Evolutionary conservation across 2,329 filamentous ascomycete species (phyloP).

Genomic region (Claviceps citrina): DNA sequence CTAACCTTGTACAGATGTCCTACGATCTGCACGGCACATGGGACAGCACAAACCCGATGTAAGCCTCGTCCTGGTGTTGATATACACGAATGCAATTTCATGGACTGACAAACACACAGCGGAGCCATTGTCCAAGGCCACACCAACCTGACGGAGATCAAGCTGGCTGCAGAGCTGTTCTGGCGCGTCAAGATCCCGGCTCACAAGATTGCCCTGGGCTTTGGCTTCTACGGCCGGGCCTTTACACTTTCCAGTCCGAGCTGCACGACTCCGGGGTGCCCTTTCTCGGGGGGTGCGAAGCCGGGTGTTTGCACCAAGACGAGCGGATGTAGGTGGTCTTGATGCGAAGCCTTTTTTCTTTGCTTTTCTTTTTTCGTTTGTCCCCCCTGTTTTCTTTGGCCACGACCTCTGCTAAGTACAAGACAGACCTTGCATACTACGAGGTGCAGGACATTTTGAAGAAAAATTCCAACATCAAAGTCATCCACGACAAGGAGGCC

Average conservation of each 20-base stretch:
- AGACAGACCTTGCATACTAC: constrained; percentile 8
- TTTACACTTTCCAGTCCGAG: constrained; percentile 9
- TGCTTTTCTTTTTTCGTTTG: no score
- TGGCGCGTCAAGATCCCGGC: constrained; percentile 27
- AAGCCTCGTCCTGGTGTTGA: not conserved
- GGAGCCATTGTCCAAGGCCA: constrained; percentile 13
- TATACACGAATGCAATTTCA: no score
- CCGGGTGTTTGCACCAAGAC: constrained; percentile 8
- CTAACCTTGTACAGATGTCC: constrained; percentile 14
- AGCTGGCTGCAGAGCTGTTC: constrained; percentile 23
- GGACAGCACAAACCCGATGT: constrained; percentile 19
- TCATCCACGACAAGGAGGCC: constrained; percentile 8
- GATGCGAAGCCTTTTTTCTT: not conserved
- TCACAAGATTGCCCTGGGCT: constrained; percentile 24
- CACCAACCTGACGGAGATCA: constrained; percentile 29
- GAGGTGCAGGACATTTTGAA: constrained; percentile 8
- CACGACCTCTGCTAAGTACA: no score
- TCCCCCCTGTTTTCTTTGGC: no score
- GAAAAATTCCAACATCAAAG: constrained; percentile 7
- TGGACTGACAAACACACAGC: not conserved
- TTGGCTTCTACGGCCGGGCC: constrained; percentile 26
- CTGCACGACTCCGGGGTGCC: constrained; percentile 11
- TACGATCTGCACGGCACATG: constrained; percentile 29
- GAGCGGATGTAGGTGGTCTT: not conserved
- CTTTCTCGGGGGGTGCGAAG: constrained; percentile 7